Conservation (phyloP, 2,329 filamentous ascomycete species). For the Aspergillus tamarii region DNA sequence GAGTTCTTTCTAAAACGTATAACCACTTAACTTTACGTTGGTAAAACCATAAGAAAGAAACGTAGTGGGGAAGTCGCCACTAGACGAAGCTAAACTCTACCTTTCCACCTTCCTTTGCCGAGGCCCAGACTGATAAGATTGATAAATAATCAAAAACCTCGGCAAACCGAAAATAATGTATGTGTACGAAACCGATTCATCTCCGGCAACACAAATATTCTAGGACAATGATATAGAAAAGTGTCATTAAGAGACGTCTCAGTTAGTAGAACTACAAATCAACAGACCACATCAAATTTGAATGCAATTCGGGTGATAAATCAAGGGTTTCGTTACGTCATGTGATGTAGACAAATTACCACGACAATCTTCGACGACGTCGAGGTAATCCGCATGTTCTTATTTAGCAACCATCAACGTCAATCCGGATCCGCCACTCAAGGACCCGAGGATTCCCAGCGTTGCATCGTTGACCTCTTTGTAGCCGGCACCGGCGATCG, state of each 20-base stretch:
- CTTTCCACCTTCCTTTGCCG: not conserved
- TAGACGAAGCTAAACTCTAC: not conserved
- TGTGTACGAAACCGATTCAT: not conserved
- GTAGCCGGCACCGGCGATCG: not conserved
- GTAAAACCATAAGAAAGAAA: not conserved
- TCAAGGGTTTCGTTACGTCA: not conserved
- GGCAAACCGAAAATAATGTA: not conserved
- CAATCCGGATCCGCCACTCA: not conserved
- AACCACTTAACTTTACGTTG: not conserved
- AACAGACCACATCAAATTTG: not conserved
- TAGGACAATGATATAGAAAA: not conserved
- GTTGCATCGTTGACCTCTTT: not conserved
- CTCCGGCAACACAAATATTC: not conserved
- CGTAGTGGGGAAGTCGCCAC: not conserved
- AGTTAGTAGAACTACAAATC: not conserved
- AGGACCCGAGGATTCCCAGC: not conserved
- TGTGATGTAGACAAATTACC: not conserved
- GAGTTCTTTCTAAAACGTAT: too few species aligned
- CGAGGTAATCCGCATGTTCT: not conserved
- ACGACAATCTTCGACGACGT: not conserved
- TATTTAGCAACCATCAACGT: not conserved
- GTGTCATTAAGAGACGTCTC: not conserved
- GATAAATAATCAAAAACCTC: not conserved
- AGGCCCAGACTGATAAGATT: not conserved
- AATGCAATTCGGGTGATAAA: not conserved